These are phyloP conservation scores for Alternaria sp. DNA, from an alignment of 2,329 filamentous ascomycete genomes.

Conservation along the genomic window DNA sequence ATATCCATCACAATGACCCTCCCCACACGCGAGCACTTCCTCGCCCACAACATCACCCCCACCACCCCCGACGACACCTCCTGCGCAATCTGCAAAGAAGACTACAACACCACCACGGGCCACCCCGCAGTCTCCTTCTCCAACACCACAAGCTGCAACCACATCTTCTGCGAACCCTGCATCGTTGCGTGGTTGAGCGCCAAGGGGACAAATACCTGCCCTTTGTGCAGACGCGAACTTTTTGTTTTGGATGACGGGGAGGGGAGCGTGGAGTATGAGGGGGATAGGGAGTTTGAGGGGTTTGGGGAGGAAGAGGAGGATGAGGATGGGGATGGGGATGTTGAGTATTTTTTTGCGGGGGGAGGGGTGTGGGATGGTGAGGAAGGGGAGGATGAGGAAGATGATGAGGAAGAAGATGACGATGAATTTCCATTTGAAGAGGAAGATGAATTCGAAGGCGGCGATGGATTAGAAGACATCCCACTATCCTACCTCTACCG, in stretches of 20 bases:
- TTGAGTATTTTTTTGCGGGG: not conserved
- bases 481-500: not conserved
- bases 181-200: not conserved
- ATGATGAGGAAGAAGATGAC: not conserved
- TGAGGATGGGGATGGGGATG: not conserved
- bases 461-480: not conserved
- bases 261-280: not conserved
- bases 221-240: not conserved
- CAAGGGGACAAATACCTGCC: not conserved
- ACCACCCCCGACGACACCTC: not conserved
- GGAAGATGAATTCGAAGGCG: not conserved
- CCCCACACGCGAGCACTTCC: not conserved
- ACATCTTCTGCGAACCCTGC: conserved; percentile 2
- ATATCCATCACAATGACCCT: not conserved
- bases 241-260: not conserved
- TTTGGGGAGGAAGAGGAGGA: not conserved
- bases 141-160: not conserved
- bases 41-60: not conserved
- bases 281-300: not conserved
- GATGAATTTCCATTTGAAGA: not conserved
- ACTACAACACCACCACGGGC: not conserved
- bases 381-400: not conserved
- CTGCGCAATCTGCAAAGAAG: conserved; percentile 4
- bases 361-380: not conserved
- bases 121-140: not conserved